A percentile compares a stretch with the other conserved stretches of the same genome.
Conservation (phyloP, 345 rosid species). For the Euphorbia pulcherrima region DNA sequence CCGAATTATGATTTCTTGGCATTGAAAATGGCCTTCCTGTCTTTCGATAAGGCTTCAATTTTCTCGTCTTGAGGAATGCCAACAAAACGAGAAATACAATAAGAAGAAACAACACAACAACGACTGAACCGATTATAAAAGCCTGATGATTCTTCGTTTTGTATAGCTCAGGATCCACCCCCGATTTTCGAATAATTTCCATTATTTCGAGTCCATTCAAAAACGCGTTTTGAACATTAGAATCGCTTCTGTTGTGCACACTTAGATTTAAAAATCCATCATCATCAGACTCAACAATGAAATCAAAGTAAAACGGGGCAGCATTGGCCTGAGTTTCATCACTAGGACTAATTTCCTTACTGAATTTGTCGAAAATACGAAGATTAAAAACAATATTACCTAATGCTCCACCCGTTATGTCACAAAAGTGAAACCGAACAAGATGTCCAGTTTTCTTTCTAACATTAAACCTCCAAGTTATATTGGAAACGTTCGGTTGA, state of each 20-base stretch:
- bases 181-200: constrained; percentile 31
- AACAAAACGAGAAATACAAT: constrained; percentile 19
- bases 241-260: constrained; percentile 20
- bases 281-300: constrained; percentile 40
- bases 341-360: constrained; percentile 21
- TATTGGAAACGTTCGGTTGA: constrained; percentile 11
- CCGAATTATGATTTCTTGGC: constrained; percentile 12
- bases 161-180: background rate
- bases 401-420: constrained; percentile 14
- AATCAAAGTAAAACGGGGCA: constrained; percentile 43
- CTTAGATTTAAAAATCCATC: constrained; percentile 34
- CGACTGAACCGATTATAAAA: constrained; percentile 24
- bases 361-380: constrained; percentile 28
- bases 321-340: accelerated
- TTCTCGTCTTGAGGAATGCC: constrained; percentile 21
- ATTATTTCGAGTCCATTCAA: constrained; percentile 56
- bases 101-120: constrained; percentile 1
- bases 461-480: constrained; percentile 49
- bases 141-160: background rate
- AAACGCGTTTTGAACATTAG: background rate
- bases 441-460: constrained; percentile 32
- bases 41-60: constrained; percentile 17
- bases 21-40: constrained; percentile 29
- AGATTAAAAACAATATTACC: constrained; percentile 27
- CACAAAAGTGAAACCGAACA: constrained; percentile 55